A percentile compares a stretch with the other conserved stretches of the same genome.
Evolutionary conservation across 2,329 filamentous ascomycete genomes (phyloP).

Genomic region (Tolypocladium pustulatum): DNA sequence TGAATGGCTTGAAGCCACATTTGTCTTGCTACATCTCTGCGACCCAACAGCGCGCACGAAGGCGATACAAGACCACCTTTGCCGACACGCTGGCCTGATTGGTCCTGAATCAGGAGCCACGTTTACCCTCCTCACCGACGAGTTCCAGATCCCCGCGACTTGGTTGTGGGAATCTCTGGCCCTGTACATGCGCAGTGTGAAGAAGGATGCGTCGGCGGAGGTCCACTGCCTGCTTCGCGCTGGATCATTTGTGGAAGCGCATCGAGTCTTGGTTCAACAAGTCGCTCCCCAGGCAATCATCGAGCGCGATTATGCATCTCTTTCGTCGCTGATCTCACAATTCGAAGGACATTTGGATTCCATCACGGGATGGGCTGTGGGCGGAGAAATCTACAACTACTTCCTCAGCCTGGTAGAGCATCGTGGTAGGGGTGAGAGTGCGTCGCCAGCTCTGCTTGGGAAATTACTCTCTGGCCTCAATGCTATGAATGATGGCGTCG

Average conservation of each 20-base stretch:
- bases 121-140: slow-evolving; percentile 50
- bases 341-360: slow-evolving; percentile 54
- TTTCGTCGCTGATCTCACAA: slow-evolving; percentile 59
- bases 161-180: slow-evolving; percentile 90
- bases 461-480: slow-evolving; percentile 46
- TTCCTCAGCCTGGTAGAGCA: slow-evolving; percentile 43
- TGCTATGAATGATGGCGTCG: slow-evolving; percentile 36
- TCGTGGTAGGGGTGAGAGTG: slow-evolving; percentile 27
- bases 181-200: slow-evolving; percentile 64
- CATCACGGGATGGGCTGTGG: slow-evolving; percentile 65
- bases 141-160: slow-evolving; percentile 57
- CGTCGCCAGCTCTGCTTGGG: slow-evolving; percentile 38
- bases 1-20: slow-evolving; percentile 61
- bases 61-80: slow-evolving; percentile 63
- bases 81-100: slow-evolving; percentile 59
- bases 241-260: slow-evolving; percentile 67
- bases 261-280: slow-evolving; percentile 67
- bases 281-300: slow-evolving; percentile 79
- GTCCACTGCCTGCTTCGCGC: slow-evolving; percentile 74
- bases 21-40: slow-evolving; percentile 69
- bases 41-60: slow-evolving; percentile 50
- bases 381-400: slow-evolving; percentile 67
- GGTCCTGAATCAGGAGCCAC: slow-evolving; percentile 43
- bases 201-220: slow-evolving; percentile 58
- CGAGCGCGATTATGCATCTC: slow-evolving; percentile 62